These are phyloP conservation scores for Aureobasidium melanogenum DNA, from an alignment of 2,329 filamentous ascomycete genomes.

Conservation along the genomic window DNA sequence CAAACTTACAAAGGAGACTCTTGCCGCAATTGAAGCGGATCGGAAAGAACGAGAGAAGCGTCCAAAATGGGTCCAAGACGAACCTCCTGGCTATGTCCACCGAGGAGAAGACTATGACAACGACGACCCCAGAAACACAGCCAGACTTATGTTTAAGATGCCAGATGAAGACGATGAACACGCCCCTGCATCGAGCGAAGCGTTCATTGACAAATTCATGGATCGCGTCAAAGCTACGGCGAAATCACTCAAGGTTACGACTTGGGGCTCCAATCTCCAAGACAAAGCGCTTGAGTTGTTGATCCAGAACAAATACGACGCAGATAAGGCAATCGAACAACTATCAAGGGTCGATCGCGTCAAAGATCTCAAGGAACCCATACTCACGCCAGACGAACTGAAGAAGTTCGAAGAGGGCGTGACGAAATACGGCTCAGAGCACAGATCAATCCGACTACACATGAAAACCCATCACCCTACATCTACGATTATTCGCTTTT, in stretches of 20 bases:
- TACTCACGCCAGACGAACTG: constrained; percentile 65
- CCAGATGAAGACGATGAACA: constrained; percentile 16
- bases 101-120: constrained; percentile 72
- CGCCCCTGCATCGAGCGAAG: constrained; percentile 36
- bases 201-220: constrained; percentile 70
- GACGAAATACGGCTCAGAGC: constrained; percentile 81
- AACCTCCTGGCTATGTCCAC: constrained; percentile 73
- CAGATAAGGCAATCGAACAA: constrained; percentile 59
- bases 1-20: constrained; percentile 70
- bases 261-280: constrained; percentile 74
- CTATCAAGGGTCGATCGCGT: constrained; percentile 60
- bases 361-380: constrained; percentile 73
- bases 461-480: constrained; percentile 68
- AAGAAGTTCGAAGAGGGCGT: constrained; percentile 92
- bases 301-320: constrained; percentile 62
- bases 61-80: constrained; percentile 89
- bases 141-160: constrained; percentile 70
- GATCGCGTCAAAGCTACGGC: constrained; percentile 55
- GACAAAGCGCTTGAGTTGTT: constrained; percentile 74
- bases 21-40: constrained; percentile 73
- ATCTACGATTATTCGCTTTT: constrained; percentile 78
- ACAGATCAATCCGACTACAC: constrained; percentile 72
- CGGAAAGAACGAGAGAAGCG: constrained; percentile 69
- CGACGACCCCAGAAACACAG: constrained; percentile 65
- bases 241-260: constrained; percentile 59